Percentiles rank a stretch among this genome's conserved stretches.
Conservation (phyloP, 305 asterid genomes). For the Solanum chacoense region DNA sequence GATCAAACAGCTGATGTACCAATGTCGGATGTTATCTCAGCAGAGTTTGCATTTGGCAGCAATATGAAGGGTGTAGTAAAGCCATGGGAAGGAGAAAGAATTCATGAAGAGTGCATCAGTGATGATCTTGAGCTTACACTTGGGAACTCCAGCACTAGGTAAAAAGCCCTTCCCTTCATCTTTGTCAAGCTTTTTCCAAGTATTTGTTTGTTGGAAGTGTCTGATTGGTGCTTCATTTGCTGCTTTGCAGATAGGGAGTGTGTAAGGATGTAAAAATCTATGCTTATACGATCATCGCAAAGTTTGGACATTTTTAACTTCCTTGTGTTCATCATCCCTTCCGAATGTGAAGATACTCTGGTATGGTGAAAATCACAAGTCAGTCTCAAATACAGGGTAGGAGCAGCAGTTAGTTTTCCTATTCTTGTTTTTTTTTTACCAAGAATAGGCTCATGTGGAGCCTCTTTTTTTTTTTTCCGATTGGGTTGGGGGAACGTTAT, state of each 20-base stretch:
- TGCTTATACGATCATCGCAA: background rate
- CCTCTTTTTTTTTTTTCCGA: background rate
- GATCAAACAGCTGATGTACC: slow-evolving; percentile 85
- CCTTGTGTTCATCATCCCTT: background rate
- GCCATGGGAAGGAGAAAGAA: slow-evolving; percentile 98
- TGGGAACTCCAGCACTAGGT: slow-evolving; percentile 87
- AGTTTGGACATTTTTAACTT: background rate
- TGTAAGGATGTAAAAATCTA: background rate
- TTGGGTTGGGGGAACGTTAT: background rate
- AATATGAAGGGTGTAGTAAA: slow-evolving; percentile 62
- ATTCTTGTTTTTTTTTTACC: background rate
- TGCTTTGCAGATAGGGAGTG: slow-evolving; percentile 3
- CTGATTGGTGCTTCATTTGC: background rate
- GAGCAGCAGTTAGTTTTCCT: background rate
- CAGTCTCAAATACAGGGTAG: background rate
- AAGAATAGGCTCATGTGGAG: background rate
- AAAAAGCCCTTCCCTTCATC: background rate
- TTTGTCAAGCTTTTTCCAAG: background rate
- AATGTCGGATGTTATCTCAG: slow-evolving; percentile 72
- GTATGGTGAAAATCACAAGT: background rate
- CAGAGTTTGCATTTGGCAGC: slow-evolving; percentile 89
- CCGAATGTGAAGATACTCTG: background rate
- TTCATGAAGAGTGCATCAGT: slow-evolving; percentile 85
- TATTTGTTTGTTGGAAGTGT: background rate
- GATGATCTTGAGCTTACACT: slow-evolving; percentile 98